Evolutionary conservation across 352 stramenopile genomes (phyloP).

Genomic region (Globisporangium orthogonon): DNA sequence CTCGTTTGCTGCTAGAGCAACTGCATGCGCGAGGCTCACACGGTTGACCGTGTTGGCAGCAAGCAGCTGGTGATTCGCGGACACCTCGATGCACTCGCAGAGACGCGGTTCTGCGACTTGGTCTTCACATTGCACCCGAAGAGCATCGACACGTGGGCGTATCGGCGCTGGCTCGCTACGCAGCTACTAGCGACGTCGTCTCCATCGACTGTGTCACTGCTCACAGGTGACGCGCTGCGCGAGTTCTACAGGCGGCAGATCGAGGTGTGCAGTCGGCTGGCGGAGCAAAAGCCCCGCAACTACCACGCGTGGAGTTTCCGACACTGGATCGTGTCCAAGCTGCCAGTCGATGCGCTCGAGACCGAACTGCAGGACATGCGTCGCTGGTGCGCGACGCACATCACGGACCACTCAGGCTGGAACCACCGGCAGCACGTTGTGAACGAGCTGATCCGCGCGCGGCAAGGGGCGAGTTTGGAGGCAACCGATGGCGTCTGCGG

Average conservation of each 20-base stretch:
- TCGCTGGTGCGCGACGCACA: conserved; percentile 54
- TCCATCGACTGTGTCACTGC: not conserved
- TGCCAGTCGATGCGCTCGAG: conserved; percentile 17
- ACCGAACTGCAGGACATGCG: conserved; percentile 49
- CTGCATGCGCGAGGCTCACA: not conserved
- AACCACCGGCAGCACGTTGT: conserved; percentile 70
- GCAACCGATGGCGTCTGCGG: not conserved
- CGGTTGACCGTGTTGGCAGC: conserved; percentile 14
- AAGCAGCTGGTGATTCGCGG: conserved; percentile 48
- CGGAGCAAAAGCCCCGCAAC: conserved; percentile 66
- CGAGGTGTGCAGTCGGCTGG: conserved; percentile 35
- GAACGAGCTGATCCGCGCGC: conserved; percentile 17
- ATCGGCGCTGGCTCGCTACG: conserved; percentile 56
- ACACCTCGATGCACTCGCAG: conserved; percentile 26
- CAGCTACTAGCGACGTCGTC: conserved; percentile 15
- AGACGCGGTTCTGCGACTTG: conserved; percentile 64
- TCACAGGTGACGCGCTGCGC: conserved; percentile 10
- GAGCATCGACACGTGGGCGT: conserved; percentile 85
- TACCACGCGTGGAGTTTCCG: conserved; percentile 85
- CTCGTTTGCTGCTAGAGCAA: not conserved
- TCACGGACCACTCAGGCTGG: conserved; percentile 76
- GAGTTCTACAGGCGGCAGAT: conserved; percentile 50
- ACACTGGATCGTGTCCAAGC: conserved; percentile 56
- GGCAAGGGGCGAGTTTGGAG: not conserved
- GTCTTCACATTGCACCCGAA: conserved; percentile 77